A percentile compares a stretch with the other conserved stretches of the same genome.
Conservation (phyloP, 2,329 filamentous ascomycete species). For the Ploettnerulaceae sp. region DNA sequence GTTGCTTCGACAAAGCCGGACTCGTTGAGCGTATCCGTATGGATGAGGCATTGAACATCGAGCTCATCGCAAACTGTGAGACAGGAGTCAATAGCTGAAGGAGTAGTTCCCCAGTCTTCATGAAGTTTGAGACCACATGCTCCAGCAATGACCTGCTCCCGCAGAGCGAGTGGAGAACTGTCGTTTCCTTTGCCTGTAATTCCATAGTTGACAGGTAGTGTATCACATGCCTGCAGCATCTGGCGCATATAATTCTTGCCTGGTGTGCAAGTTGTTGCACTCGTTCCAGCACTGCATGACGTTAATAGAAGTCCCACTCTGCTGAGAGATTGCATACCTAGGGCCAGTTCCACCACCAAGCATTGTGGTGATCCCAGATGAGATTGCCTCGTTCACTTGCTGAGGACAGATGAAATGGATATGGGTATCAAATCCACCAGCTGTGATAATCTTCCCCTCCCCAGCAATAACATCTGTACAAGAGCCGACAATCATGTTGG, state of each 20-base stretch:
- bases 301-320: neutral
- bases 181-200: slow-evolving; percentile 96
- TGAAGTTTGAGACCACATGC: slow-evolving; percentile 90
- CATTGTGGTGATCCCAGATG: slow-evolving; percentile 85
- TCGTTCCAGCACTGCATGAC: slow-evolving; percentile 66
- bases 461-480: slow-evolving; percentile 90
- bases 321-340: slow-evolving; percentile 57
- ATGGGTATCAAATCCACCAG: slow-evolving; percentile 84
- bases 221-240: slow-evolving; percentile 86
- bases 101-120: slow-evolving; percentile 93
- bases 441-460: slow-evolving; percentile 86
- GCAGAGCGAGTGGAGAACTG: slow-evolving; percentile 61
- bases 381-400: slow-evolving; percentile 76
- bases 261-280: slow-evolving; percentile 90
- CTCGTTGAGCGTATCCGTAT: slow-evolving; percentile 95
- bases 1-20: slow-evolving; percentile 96
- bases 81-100: slow-evolving; percentile 85
- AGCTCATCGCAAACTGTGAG: slow-evolving; percentile 81
- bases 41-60: slow-evolving; percentile 89
- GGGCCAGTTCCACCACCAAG: slow-evolving; percentile 88
- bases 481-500: slow-evolving; percentile 75
- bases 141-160: slow-evolving; percentile 76
- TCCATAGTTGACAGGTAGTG: slow-evolving; percentile 78
- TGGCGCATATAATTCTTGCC: slow-evolving; percentile 75
- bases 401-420: slow-evolving; percentile 96